These are phyloP conservation scores for Euclidium syriacum DNA, from an alignment of 345 rosid genomes.

Conservation along the genomic window DNA sequence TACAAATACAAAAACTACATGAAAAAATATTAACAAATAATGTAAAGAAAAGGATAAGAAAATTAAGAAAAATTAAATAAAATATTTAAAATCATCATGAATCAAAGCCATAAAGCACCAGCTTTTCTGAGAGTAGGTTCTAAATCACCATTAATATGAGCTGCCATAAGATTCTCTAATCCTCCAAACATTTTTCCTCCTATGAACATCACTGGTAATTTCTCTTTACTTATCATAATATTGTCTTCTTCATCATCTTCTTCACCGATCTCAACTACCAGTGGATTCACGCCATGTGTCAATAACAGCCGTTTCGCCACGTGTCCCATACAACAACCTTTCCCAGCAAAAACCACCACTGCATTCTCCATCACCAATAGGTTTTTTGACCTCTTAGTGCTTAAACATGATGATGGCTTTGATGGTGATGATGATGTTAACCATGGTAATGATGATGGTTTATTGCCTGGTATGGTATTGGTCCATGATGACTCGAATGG, in stretches of 20 bases:
- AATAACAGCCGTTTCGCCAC: constrained; percentile 69
- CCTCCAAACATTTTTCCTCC: constrained; percentile 93
- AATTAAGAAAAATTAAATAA: neutral
- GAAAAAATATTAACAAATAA: constrained; percentile 5
- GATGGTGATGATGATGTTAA: constrained; percentile 17
- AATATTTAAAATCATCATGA: neutral
- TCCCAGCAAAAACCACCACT: constrained; percentile 60
- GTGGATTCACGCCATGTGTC: constrained; percentile 79
- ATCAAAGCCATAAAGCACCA: constrained; percentile 94
- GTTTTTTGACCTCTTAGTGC: constrained; percentile 11
- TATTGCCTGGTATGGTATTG: constrained; percentile 11
- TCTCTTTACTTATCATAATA: constrained; percentile 34
- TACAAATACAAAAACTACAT: constrained; percentile 14
- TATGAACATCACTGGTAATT: constrained; percentile 75
- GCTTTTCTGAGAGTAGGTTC: constrained; percentile 76
- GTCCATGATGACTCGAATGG: constrained; percentile 25
- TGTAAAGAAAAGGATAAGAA: neutral
- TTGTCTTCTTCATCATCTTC: constrained; percentile 32
- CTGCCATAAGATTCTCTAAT: constrained; percentile 84
- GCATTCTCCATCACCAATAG: constrained; percentile 65
- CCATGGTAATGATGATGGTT: constrained; percentile 12
- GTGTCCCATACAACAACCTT: constrained; percentile 92
- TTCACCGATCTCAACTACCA: constrained; percentile 66
- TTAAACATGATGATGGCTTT: constrained; percentile 17
- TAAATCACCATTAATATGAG: constrained; percentile 86